Evolutionary conservation across 352 stramenopile species (phyloP), one percentile per base, ranked within the genome.

Genomic region (Phytophthora europaea): DNA sequence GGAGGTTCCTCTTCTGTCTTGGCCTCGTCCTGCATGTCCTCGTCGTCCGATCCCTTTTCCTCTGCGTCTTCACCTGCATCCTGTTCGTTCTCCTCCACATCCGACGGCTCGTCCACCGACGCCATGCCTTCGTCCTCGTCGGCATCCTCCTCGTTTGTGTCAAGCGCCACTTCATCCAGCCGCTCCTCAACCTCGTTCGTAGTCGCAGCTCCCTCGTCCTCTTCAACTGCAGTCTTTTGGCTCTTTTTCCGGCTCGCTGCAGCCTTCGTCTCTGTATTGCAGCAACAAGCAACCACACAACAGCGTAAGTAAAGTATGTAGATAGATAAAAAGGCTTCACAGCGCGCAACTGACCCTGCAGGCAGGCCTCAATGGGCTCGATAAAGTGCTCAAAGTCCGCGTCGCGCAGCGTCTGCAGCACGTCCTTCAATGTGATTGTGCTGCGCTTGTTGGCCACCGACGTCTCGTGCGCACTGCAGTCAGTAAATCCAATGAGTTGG

Each of bases 331-430:
- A 18, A 50, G n/a, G 43, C 43, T 50, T 6, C 18, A 6, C 18
- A 22, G 16, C 16, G 16, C 51, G 34, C 22, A n/a, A 22, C 75
- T 18, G n/a, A 94, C 86, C 86, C 78, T 81, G 63, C n/a, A 96
- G 47, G 71, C 85, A 96, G 3, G 82, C 69, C 61, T 94, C 89
- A 34, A 94, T 81, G 0, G 89, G 84, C 33, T 73, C 78, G 23
- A 92, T 76, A 56, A 96, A 94, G 56, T 92, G 84, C 57, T 92
- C 85, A 61, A 96, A 93, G 57, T 96, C 87, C n/a, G 83, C 79
- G 28, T 96, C 89, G 5, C 81, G 63, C 48, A 96, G 72, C 40
- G 89, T 85, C 28, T 83, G 78, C 33, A 94, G 67, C 57, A 96
- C 89, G 48, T 96, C 89, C 50, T 90, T 89, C 6, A 91, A 73